These are phyloP conservation scores for Colletotrichum sp. DNA, from an alignment of 2,329 filamentous ascomycete genomes.

Conservation along the genomic window DNA sequence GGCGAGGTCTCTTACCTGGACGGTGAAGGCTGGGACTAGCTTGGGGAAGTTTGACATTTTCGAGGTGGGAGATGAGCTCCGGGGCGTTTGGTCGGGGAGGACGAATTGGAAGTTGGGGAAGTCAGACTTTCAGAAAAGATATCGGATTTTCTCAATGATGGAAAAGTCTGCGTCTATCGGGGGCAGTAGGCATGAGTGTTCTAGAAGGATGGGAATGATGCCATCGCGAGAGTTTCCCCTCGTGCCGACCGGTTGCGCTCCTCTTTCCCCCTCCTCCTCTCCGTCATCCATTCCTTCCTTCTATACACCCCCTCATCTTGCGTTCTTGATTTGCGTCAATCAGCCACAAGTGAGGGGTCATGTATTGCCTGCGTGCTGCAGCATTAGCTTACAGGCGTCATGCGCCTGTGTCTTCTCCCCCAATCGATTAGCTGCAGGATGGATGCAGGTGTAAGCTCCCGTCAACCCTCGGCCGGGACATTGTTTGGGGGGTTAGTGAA, in stretches of 20 bases:
- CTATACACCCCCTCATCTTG: neutral
- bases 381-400: neutral
- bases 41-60: slow-evolving; percentile 37
- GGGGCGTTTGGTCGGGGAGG: neutral
- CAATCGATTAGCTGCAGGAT: neutral
- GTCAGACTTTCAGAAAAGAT: neutral
- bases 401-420: neutral
- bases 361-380: neutral
- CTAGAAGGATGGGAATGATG: neutral
- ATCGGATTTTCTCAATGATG: neutral
- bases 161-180: neutral
- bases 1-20: slow-evolving; percentile 28
- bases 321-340: neutral
- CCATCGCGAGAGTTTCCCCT: neutral
- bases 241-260: neutral
- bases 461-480: neutral
- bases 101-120: neutral
- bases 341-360: neutral
- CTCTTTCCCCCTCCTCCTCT: neutral
- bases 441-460: neutral
- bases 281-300: neutral
- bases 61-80: neutral
- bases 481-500: too few relatives aligned
- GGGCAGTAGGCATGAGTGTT: neutral
- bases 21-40: slow-evolving; percentile 42